Evolutionary conservation across 2,329 filamentous ascomycete species (phyloP), one percentile per base, ranked within the genome.

Genomic region (Cadophora luteo-olivacea): DNA sequence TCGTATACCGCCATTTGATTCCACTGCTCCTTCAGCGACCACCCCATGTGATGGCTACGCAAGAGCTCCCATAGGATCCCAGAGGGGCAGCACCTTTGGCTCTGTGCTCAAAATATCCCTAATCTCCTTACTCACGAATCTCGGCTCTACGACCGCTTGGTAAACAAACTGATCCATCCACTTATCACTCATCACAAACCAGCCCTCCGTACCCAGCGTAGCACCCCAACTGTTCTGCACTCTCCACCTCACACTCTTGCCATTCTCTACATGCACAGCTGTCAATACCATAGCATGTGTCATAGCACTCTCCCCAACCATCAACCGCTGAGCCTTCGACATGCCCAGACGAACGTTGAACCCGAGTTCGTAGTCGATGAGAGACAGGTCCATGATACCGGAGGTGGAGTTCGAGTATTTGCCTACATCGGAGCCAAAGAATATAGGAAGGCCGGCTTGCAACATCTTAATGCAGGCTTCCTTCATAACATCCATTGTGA

Each of bases 251-350:
- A 93, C 86, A 1, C 88, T 84, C 79, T 88, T 86, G 0, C 87
- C 89, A 68, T 87, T 81, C 33, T 85, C 82, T 69, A 97, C 79
- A 77, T 97, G 93, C 57, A 97, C 94, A 0, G 88, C 94, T 2
- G 93, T 97, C 70, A 97, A 80, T 0, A 97, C 92, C 94, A 97
- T 97, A 4, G 94, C 94, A 76, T 97, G 94, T 0, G 93, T 97
- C 93, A 97, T 97, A 62, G 87, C 85, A 65, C 87, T 91, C 81
- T 97, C 93, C 12, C 92, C 89, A 0, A 90, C 90, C 74, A 86
- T 83, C 57, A 97, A 82, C 3, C 93, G 83, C 75, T 93, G 86
- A 0, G 91, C 91, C 80, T 97, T 97, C 75, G 83, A 87, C 86
- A 97, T 85, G 22, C 87, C 88, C 9, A 95, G 84, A 66, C 84